Evolutionary conservation across 2,329 filamentous ascomycete genomes (phyloP).

Genomic region (Aspergillus ustus): DNA sequence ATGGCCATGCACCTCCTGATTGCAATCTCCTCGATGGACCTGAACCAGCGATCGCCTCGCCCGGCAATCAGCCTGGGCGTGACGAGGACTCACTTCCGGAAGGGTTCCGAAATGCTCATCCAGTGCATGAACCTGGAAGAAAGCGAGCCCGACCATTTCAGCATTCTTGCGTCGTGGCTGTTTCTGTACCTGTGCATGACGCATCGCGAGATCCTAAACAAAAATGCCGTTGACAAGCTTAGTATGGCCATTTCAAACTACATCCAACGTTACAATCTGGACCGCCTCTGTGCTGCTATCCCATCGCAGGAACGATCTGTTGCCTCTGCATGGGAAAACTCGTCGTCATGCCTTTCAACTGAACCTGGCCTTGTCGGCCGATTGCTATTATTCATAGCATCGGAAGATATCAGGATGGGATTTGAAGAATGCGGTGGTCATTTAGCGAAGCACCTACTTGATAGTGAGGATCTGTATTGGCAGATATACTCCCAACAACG

Average conservation of each 20-base stretch:
- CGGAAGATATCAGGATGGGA: neutral
- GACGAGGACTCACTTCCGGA: neutral
- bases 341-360: too few relatives aligned
- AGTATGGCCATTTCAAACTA: neutral
- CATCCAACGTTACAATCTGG: neutral
- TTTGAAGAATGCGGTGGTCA: conserved; percentile 1
- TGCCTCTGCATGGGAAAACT: too few relatives aligned
- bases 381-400: neutral
- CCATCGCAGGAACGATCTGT: neutral
- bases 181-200: conserved; percentile 1
- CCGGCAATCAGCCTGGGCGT: neutral
- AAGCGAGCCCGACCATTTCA: neutral
- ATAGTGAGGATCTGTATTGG: neutral
- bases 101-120: conserved; percentile 2
- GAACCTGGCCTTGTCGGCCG: too few relatives aligned
- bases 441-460: neutral
- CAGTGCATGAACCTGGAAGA: neutral
- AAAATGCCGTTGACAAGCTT: neutral
- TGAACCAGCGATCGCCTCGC: neutral
- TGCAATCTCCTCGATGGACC: neutral
- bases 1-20: conserved; percentile 4
- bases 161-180: neutral
- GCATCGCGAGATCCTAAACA: neutral
- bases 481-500: neutral
- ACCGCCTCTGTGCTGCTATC: neutral